A percentile compares a stretch with the other conserved stretches of the same genome.
These are phyloP conservation scores for Chytriomyces sp. DNA, from an alignment of 192 early-diverging fungal species.

Conservation along the genomic window DNA sequence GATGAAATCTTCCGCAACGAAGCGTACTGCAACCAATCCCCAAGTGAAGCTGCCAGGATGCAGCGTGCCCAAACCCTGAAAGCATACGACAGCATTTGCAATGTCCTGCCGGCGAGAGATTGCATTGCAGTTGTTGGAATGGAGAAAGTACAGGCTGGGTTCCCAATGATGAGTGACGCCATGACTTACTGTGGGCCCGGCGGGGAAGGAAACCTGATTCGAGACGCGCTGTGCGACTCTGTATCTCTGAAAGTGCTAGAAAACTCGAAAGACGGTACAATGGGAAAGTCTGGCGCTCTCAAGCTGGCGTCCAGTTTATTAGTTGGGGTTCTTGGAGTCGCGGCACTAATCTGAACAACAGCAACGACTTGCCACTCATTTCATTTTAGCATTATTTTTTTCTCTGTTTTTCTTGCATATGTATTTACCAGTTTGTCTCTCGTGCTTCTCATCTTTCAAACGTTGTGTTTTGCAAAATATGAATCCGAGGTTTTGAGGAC, in stretches of 20 bases:
- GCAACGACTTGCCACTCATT: too few relatives aligned
- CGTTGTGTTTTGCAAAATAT: too few relatives aligned
- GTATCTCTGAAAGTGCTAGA: background rate
- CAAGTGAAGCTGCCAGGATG: background rate
- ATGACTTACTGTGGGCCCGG: slow-evolving; percentile 1
- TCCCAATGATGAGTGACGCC: background rate
- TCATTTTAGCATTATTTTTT: too few relatives aligned
- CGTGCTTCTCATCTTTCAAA: too few relatives aligned
- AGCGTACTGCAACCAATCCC: slow-evolving; percentile 1
- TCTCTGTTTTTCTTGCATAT: too few relatives aligned
- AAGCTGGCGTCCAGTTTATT: too few relatives aligned
- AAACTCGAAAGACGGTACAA: too few relatives aligned
- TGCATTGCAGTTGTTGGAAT: background rate
- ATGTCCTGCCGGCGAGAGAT: background rate
- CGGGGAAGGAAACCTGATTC: background rate
- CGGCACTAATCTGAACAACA: too few relatives aligned
- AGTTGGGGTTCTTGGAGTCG: too few relatives aligned
- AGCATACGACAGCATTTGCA: slow-evolving; percentile 9
- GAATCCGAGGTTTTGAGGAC: too few relatives aligned
- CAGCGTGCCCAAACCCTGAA: background rate
- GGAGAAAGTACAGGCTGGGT: slow-evolving; percentile 16
- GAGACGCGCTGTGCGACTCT: background rate
- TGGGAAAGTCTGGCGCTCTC: too few relatives aligned
- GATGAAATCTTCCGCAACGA: background rate
- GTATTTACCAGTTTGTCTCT: too few relatives aligned